Conservation (phyloP, 148 eudicot genomes). For the Amaranthus hypochondriacus region DNA sequence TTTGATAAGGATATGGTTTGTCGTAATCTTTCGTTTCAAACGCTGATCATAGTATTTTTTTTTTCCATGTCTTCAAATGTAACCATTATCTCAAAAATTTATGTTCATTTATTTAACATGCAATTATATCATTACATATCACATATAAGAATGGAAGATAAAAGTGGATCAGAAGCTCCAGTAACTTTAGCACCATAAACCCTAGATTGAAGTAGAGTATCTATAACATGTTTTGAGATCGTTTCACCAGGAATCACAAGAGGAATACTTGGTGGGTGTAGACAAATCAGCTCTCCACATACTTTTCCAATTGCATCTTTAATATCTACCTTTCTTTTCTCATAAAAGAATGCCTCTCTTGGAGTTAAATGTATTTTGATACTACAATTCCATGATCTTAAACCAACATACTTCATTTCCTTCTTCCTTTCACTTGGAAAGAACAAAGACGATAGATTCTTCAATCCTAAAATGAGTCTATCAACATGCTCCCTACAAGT, state of each 20-base stretch:
- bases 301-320: constrained; percentile 54
- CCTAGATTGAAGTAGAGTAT: constrained; percentile 34
- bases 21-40: too few relatives aligned
- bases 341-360: constrained; percentile 57
- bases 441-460: constrained; percentile 38
- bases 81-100: too few relatives aligned
- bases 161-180: constrained; percentile 53
- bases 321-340: constrained; percentile 44
- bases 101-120: too few relatives aligned
- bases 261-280: constrained; percentile 84
- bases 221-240: constrained; percentile 36
- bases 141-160: constrained; percentile 54
- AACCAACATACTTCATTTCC: not conserved
- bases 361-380: constrained; percentile 45
- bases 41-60: too few relatives aligned
- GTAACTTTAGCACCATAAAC: constrained; percentile 45
- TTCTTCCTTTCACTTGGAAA: not conserved
- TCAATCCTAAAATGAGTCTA: constrained; percentile 50
- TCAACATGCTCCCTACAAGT: constrained; percentile 49
- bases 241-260: constrained; percentile 62
- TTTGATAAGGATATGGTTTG: too few relatives aligned
- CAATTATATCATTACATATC: constrained; percentile 12
- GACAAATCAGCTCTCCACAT: constrained; percentile 78
- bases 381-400: constrained; percentile 21
- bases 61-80: too few relatives aligned